phyloP scores from a whole-genome alignment of 345 rosid genomes.

The Pistacia vera region DNA sequence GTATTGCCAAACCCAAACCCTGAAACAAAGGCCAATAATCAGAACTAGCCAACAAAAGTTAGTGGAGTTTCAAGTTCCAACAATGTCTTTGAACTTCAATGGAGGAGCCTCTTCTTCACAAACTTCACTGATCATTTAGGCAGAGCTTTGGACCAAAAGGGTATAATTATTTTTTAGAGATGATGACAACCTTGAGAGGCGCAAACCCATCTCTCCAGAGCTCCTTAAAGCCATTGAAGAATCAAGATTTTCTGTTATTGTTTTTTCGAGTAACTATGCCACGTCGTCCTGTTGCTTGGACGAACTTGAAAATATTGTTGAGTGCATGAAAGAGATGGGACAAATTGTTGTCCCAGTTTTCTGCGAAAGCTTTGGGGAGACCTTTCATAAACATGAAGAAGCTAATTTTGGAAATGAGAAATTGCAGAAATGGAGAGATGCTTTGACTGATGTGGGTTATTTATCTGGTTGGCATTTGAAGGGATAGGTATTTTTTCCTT shows the following conservation, averaged over 20 bases:
- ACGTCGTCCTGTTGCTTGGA: constrained; percentile 1
- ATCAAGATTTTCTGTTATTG: not conserved
- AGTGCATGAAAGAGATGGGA: constrained; percentile 5
- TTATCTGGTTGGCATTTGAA: constrained; percentile 19
- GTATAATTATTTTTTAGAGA: constrained; percentile 4
- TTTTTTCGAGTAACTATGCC: constrained; percentile 9
- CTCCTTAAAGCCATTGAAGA: not conserved
- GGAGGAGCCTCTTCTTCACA: constrained; percentile 4
- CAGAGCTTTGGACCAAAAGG: constrained; percentile 2
- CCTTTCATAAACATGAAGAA: constrained; percentile 2
- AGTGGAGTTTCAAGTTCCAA: not conserved
- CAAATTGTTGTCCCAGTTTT: not conserved
- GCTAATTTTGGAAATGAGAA: not conserved
- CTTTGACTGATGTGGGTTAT: constrained; percentile 13
- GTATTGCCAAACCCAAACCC: not conserved
- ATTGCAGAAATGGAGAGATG: constrained; percentile 17
- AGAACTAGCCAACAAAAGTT: not conserved
- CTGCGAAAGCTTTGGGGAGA: not conserved
- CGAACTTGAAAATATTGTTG: not conserved
- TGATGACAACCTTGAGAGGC: constrained; percentile 1
- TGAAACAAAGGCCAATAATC: not conserved
- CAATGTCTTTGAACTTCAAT: not conserved
- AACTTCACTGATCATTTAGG: constrained; percentile 10
- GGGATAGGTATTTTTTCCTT: not conserved
- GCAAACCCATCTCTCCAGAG: constrained; percentile 3